A percentile compares a stretch with the other conserved stretches of the same genome.
These are phyloP conservation scores for Suhomyces bribrorum DNA, from an alignment of 1,139 yeast species.

Conservation along the genomic window DNA sequence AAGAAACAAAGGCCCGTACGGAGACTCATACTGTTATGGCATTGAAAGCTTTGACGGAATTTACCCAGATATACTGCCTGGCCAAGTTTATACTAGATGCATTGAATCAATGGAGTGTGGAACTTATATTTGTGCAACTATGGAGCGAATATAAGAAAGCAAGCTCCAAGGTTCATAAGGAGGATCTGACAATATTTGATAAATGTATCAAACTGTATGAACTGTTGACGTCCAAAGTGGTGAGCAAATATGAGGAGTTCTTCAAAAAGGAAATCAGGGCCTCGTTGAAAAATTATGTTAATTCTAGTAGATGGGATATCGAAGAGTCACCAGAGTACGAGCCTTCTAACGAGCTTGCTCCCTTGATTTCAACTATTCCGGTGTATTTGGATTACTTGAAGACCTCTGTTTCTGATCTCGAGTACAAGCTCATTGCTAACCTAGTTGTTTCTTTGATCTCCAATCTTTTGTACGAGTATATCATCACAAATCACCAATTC, in stretches of 20 bases:
- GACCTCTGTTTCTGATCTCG: slow-evolving; percentile 29
- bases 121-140: slow-evolving; percentile 62
- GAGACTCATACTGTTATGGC: slow-evolving; percentile 44
- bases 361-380: slow-evolving; percentile 36
- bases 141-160: slow-evolving; percentile 49
- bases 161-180: slow-evolving; percentile 16
- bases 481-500: slow-evolving; percentile 67
- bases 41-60: slow-evolving; percentile 49
- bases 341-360: slow-evolving; percentile 36
- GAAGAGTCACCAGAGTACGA: slow-evolving; percentile 24
- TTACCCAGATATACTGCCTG: slow-evolving; percentile 65
- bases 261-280: slow-evolving; percentile 53
- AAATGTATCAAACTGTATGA: slow-evolving; percentile 50
- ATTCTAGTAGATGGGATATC: slow-evolving; percentile 38
- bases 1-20: slow-evolving; percentile 32
- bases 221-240: slow-evolving; percentile 38
- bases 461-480: slow-evolving; percentile 53
- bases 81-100: slow-evolving; percentile 51
- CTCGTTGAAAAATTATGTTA: slow-evolving; percentile 54
- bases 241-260: slow-evolving; percentile 42
- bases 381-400: slow-evolving; percentile 38
- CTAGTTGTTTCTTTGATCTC: slow-evolving; percentile 50
- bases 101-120: slow-evolving; percentile 65
- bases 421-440: slow-evolving; percentile 33
- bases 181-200: slow-evolving; percentile 54